A percentile compares a stretch with the other conserved stretches of the same genome.
Conservation (phyloP, 2,329 filamentous ascomycete genomes). For the Spiromastix sp. region DNA sequence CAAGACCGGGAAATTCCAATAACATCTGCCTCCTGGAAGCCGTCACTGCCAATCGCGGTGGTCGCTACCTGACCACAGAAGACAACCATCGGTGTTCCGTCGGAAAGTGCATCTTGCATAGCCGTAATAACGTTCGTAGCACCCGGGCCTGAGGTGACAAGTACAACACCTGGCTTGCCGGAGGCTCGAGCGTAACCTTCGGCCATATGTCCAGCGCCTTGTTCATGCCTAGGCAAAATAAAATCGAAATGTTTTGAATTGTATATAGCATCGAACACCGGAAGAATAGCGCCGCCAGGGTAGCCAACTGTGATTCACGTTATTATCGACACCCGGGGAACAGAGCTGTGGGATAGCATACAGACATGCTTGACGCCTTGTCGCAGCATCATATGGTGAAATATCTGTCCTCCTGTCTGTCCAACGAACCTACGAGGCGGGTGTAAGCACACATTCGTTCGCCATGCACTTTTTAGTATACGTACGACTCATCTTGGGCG, state of each 20-base stretch:
- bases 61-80: constrained; percentile 92
- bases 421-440: constrained; percentile 62
- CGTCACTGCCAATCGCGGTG: constrained; percentile 81
- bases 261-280: constrained; percentile 97
- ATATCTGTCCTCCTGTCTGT: constrained; percentile 90
- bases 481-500: constrained; percentile 74
- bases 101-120: constrained; percentile 90
- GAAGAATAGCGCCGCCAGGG: constrained; percentile 89
- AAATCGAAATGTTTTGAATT: constrained; percentile 97
- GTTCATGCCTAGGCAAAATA: constrained; percentile 88
- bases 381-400: constrained; percentile 98
- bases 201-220: constrained; percentile 97
- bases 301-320: constrained; percentile 69
- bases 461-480: no score
- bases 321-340: background rate
- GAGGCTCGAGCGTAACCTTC: constrained; percentile 91
- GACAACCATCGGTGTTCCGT: constrained; percentile 92
- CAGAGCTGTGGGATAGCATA: constrained; percentile 50
- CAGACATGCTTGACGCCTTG: constrained; percentile 88
- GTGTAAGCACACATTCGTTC: no score
- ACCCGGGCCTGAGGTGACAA: constrained; percentile 93
- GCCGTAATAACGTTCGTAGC: constrained; percentile 95
- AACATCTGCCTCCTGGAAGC: constrained; percentile 94
- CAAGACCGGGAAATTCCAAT: constrained; percentile 88
- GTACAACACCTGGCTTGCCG: constrained; percentile 86